Conservation (phyloP, 2,329 filamentous ascomycete species). For the Calonectria leucothoes region DNA sequence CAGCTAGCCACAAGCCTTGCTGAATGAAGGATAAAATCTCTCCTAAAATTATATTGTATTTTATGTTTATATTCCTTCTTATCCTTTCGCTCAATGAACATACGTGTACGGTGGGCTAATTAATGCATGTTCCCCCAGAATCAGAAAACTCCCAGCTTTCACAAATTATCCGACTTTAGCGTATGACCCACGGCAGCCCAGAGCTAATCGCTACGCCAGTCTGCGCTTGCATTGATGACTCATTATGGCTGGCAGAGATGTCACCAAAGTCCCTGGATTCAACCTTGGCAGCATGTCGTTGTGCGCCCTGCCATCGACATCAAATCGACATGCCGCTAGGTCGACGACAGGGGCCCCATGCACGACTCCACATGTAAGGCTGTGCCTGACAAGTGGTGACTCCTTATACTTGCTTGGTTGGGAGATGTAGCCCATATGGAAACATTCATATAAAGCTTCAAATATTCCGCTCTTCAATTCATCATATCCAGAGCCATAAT, state of each 20-base stretch:
- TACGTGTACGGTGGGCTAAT: too few species aligned
- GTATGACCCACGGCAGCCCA: not conserved
- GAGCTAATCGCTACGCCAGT: not conserved
- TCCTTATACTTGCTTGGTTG: not conserved
- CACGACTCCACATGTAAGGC: constrained; percentile 34
- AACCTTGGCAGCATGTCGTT: not conserved
- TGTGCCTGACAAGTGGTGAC: not conserved
- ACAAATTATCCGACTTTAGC: not conserved
- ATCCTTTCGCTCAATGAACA: too few species aligned
- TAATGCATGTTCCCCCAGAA: not conserved
- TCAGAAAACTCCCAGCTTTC: not conserved
- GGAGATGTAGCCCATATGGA: not conserved
- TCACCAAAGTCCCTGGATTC: not conserved
- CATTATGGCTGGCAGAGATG: not conserved
- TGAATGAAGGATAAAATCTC: not conserved
- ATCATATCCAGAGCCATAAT: not conserved
- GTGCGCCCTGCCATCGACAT: constrained; percentile 38
- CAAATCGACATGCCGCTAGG: constrained; percentile 6
- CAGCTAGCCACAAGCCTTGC: not conserved
- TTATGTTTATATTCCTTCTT: not conserved
- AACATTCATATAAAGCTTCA: not conserved
- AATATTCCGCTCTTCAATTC: not conserved
- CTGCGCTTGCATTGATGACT: not conserved
- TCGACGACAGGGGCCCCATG: not conserved
- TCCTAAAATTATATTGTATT: not conserved